Base-by-base conservation (phyloP, 768 basidiomycete species). In the Lentinula sp. region DNA sequence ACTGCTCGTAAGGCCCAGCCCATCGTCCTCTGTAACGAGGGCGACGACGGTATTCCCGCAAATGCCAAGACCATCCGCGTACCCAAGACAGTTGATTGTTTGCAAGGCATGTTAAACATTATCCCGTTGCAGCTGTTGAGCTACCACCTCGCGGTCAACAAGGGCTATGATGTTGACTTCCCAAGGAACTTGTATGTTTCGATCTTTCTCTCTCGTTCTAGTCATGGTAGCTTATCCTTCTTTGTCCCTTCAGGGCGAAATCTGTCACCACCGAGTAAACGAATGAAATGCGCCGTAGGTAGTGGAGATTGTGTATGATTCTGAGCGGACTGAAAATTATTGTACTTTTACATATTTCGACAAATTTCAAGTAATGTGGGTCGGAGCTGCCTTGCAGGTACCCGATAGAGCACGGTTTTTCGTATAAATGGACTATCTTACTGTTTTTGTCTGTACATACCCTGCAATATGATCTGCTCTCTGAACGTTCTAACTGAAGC, bases 121-220 rank as follows among this genome's bases (percentile, higher is more conserved):
- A 89, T 98, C 61, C 97, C 97, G 43, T 81, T 99, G 63, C 97
- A 98, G 72, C 81, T 99, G 63, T 81, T 98, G 62, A 93, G 91
- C 64, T 99, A 99, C 76, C 95, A 98, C 77, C 77, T 99, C 63
- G 96, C 96, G 3, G 87, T 98, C 68, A 90, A 84, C 79, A 94
- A 94, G 71, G 97, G 95, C 36, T 95, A 92, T 65, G 96, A 98
- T 71, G 96, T 98, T 66, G 96, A 99, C 73, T 97, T 97, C 88
- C 96, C 96, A 46, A 82, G 96, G 70, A 98, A 98, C 80, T 78
- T 98, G 88, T 92, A 70, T 68, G 91, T 82, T 37, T 60, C 61
- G 59, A 61, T 46, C 52, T 48, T 18, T 8, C 54, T 13, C 57
- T 28, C 41, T 57, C 57, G 15, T 35, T 49, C 60, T 6, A 5